Evolutionary conservation across 352 stramenopile species (phyloP).

Genomic region (Pythium chondricola): DNA sequence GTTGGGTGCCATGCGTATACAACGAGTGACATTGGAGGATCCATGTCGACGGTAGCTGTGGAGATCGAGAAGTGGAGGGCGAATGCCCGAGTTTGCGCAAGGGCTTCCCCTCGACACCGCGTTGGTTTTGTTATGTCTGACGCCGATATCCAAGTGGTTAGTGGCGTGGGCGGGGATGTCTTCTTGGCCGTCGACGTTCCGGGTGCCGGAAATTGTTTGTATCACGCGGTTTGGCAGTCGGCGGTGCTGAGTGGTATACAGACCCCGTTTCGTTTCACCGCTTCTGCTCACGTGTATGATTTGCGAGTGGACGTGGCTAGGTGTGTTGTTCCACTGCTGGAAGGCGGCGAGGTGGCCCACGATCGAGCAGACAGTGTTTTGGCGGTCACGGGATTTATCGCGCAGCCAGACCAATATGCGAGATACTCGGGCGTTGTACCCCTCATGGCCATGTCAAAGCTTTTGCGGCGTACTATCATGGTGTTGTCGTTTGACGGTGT

Average conservation of each 20-base stretch:
- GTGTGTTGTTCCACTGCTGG: neutral
- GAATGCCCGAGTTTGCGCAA: too few species aligned
- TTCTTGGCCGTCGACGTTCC: slow-evolving; percentile 3
- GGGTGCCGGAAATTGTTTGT: neutral
- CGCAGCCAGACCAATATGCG: neutral
- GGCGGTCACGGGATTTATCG: neutral
- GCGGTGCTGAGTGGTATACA: neutral
- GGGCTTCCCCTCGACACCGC: too few species aligned
- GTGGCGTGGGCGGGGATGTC: too few species aligned
- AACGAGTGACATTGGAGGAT: too few species aligned
- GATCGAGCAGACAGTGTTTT: neutral
- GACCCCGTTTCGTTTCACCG: neutral
- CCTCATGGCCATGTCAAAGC: neutral
- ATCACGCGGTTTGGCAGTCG: slow-evolving; percentile 1
- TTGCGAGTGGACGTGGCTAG: neutral
- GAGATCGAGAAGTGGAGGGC: too few species aligned
- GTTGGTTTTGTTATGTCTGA: too few species aligned
- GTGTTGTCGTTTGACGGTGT: neutral
- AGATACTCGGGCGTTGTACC: neutral
- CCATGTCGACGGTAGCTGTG: too few species aligned
- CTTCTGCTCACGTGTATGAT: neutral
- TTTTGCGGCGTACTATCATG: neutral
- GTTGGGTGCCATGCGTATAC: too few species aligned
- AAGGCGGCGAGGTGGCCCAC: neutral
- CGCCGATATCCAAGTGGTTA: too few species aligned